Evolutionary conservation across 192 early-diverging fungal species (phyloP).

Genomic region (Coemansia asiatica): DNA sequence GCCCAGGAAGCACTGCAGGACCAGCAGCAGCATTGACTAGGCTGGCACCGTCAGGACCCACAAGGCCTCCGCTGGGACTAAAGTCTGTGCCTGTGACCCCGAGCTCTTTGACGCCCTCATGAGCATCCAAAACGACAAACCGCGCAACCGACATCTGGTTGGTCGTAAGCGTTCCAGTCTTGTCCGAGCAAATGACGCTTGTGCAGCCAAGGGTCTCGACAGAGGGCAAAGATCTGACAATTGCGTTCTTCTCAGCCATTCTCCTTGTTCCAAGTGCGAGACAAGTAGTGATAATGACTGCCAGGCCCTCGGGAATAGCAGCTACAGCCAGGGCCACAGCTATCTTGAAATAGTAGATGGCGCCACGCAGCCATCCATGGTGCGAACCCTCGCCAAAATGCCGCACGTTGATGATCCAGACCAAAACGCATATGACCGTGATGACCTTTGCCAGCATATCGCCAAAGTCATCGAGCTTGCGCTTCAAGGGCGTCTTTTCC

Average conservation of each 20-base stretch:
- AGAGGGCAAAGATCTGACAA: slow-evolving; percentile 86
- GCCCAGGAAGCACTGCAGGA: slow-evolving; percentile 64
- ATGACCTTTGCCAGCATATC: slow-evolving; percentile 75
- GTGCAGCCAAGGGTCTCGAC: slow-evolving; percentile 99
- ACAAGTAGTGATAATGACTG: slow-evolving; percentile 98
- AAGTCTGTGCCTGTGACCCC: slow-evolving; percentile 84
- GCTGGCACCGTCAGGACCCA: slow-evolving; percentile 49
- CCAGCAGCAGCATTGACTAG: slow-evolving; percentile 58
- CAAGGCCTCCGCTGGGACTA: slow-evolving; percentile 75
- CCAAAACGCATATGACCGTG: slow-evolving; percentile 73
- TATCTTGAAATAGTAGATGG: slow-evolving; percentile 99
- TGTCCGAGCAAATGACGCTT: slow-evolving; percentile 97
- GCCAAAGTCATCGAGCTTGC: slow-evolving; percentile 95
- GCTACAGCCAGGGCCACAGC: slow-evolving; percentile 98
- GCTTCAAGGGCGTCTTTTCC: slow-evolving; percentile 95
- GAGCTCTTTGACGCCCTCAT: slow-evolving; percentile 63
- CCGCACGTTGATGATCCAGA: slow-evolving; percentile 97
- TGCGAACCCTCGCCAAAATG: slow-evolving; percentile 91
- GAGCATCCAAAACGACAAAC: slow-evolving; percentile 57
- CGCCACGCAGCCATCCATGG: slow-evolving; percentile 92
- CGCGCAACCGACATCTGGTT: slow-evolving; percentile 95
- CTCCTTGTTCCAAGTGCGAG: slow-evolving; percentile 95
- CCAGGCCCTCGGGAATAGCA: slow-evolving; percentile 97
- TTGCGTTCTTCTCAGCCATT: slow-evolving; percentile 95
- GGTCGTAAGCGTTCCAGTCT: slow-evolving; percentile 98